Evolutionary conservation across 2,329 filamentous ascomycete species (phyloP).

Genomic region (Mariannaea sp.): DNA sequence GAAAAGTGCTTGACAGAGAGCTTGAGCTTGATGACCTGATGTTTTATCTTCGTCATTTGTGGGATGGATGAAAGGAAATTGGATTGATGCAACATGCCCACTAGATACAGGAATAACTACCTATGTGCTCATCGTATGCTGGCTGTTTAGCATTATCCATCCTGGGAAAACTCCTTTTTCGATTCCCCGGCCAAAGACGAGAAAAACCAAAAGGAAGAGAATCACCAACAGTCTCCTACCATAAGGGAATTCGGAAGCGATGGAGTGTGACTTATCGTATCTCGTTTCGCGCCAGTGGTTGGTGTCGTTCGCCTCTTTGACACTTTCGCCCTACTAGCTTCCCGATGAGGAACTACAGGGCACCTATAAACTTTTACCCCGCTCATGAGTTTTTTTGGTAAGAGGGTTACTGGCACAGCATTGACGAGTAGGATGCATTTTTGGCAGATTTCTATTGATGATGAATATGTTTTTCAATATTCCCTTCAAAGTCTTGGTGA

Average conservation of each 20-base stretch:
- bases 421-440: no score
- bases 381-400: no score
- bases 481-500: no score
- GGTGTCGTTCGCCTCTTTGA: background rate
- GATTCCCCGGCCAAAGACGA: no score
- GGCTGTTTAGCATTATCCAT: no score
- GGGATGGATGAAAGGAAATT: constrained; percentile 11
- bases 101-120: no score
- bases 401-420: no score
- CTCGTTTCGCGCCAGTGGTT: background rate
- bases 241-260: constrained; percentile 4
- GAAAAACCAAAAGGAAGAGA: constrained; percentile 6
- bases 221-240: constrained; percentile 9
- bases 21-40: constrained; percentile 13
- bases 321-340: constrained; percentile 5
- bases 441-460: no score
- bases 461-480: no score
- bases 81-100: background rate
- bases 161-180: constrained; percentile 2
- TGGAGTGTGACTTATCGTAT: background rate
- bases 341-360: constrained; percentile 6
- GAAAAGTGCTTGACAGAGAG: background rate
- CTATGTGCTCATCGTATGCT: no score
- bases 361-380: no score
- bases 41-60: no score